Base-by-base conservation (phyloP, 2,329 filamentous ascomycete species). In the Mollisiaceae sp. region DNA sequence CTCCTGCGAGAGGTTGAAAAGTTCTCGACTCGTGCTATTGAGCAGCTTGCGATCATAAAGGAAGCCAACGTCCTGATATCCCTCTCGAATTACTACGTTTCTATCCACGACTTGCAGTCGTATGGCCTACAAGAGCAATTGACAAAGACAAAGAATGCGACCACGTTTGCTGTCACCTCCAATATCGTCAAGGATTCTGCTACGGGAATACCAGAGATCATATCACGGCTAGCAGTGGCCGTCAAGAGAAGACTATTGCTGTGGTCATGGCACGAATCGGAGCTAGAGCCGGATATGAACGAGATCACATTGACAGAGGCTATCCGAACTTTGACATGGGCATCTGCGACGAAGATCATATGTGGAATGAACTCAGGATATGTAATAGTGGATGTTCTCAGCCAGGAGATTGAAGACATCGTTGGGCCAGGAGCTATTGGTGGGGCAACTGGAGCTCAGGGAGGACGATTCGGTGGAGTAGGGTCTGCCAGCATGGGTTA, bases 231-330 rank as follows among this genome's bases (percentile, higher is more conserved):
- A 60, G 95, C 93, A 8, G 94, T 99, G 12, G 93, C 93, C 4
- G 92, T 97, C 39, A 98, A 98, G 83, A 85, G 95, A 74, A 91
- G 92, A 73, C 83, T 99, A 60, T 78, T 98, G 67, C 80, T 97
- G 63, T 99, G 95, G 94, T 92, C 90, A 74, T 99, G 96, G 95
- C 91, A 95, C 73, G 94, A 97, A 77, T 95, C 93, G 82, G 95
- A 98, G 80, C 83, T 97, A 50, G 86, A 86, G 57, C 83, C 86
- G 3, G 88, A 95, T 39, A 87, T 90, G 0, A 82, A 82, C 35
- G 95, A 98, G 79, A 86, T 97, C 43, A 86, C 88, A 1, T 83
- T 98, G 54, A 83, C 92, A 39, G 94, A 94, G 74, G 88, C 91
- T 24, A 91, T 97, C 68, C 92, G 95, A 75, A 94, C 90, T 15